These are phyloP conservation scores for Eutypa lata DNA, from an alignment of 2,329 filamentous ascomycete species.

Conservation along the genomic window DNA sequence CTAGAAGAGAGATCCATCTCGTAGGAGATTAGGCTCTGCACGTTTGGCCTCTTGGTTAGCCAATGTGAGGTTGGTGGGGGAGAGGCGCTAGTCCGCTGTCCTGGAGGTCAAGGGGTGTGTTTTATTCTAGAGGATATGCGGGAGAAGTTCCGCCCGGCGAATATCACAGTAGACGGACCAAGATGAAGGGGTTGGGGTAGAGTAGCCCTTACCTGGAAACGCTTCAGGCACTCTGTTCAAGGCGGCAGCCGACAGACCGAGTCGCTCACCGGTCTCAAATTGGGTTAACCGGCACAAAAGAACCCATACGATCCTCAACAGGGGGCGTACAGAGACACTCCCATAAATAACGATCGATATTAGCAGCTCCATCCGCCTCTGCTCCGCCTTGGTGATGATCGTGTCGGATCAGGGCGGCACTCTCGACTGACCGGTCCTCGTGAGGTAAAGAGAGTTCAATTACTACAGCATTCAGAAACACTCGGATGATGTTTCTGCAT, in stretches of 20 bases:
- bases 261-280: background rate
- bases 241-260: background rate
- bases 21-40: constrained; percentile 4
- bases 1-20: constrained; percentile 53
- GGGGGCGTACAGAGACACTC: background rate
- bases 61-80: background rate
- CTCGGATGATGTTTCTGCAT: background rate
- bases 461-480: background rate
- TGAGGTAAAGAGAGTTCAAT: no score
- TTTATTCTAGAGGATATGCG: no score
- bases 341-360: background rate
- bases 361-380: background rate
- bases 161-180: background rate
- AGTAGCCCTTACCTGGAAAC: background rate
- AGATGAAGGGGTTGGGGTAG: background rate
- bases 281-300: background rate
- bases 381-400: background rate
- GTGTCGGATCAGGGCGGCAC: background rate
- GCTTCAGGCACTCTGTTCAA: background rate
- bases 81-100: no score
- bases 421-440: no score
- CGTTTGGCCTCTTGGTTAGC: constrained; percentile 5
- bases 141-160: no score
- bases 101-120: no score
- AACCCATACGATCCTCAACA: background rate